Percentiles rank a stretch among this genome's conserved stretches.
Conservation (phyloP, 768 basidiomycete genomes). For the Suillus brevipes region DNA sequence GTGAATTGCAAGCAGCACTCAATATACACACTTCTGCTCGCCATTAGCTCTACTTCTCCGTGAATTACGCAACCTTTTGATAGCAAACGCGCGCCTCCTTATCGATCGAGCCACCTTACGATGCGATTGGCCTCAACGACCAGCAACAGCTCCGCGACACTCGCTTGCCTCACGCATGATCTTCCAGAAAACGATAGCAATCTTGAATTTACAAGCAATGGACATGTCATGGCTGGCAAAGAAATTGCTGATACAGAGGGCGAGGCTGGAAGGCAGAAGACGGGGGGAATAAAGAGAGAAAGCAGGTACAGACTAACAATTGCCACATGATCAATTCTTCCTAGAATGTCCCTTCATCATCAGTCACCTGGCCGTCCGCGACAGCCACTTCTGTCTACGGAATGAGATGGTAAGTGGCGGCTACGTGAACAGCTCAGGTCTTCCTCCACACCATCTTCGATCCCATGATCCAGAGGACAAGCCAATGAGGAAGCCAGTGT, state of each 20-base stretch:
- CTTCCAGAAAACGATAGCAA: constrained; percentile 39
- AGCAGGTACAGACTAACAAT: neutral
- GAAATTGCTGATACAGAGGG: neutral
- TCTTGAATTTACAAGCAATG: neutral
- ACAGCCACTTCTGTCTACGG: neutral
- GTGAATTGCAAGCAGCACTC: neutral
- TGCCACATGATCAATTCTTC: neutral
- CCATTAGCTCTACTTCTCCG: neutral
- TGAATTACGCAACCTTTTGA: neutral
- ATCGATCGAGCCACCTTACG: constrained; percentile 55
- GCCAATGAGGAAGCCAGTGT: constrained; percentile 28
- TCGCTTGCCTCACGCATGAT: constrained; percentile 83
- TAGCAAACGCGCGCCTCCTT: constrained; percentile 53
- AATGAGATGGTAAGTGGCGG: neutral
- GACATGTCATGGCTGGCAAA: too few species aligned
- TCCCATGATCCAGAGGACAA: constrained; percentile 17
- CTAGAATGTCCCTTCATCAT: neutral
- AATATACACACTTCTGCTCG: neutral
- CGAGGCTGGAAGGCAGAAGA: neutral
- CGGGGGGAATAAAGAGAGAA: neutral
- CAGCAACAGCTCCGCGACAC: constrained; percentile 44
- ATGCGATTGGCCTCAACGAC: constrained; percentile 55
- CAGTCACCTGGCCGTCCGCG: neutral
- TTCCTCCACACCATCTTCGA: neutral
- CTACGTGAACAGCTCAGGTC: neutral